phyloP scores from a whole-genome alignment of 805 yeast species.

The Schizosaccharomyces lindneri region DNA sequence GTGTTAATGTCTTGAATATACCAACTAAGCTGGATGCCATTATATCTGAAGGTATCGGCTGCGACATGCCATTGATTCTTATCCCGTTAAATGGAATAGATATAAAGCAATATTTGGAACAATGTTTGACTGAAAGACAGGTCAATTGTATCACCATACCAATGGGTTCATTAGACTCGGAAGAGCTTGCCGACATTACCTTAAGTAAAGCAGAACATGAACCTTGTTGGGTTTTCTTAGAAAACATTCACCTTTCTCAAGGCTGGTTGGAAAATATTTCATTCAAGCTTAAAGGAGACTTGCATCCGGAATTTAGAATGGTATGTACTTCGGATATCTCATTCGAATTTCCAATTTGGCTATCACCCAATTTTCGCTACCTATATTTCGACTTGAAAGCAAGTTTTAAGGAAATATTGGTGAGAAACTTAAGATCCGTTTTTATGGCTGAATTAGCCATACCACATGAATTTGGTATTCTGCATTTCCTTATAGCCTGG shows the following conservation, averaged over 20 bases:
- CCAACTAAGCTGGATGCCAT: too few species aligned
- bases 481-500: constrained; percentile 42
- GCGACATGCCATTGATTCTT: too few species aligned
- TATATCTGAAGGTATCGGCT: too few species aligned
- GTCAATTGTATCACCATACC: background rate
- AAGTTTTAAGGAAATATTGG: background rate
- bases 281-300: background rate
- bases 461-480: constrained; percentile 4
- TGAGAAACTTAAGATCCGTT: background rate
- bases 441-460: too few species aligned
- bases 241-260: background rate
- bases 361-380: background rate
- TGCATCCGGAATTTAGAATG: background rate
- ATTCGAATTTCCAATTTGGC: background rate
- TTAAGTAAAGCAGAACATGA: background rate
- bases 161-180: background rate
- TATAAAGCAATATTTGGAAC: too few species aligned
- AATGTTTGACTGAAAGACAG: too few species aligned
- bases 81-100: too few species aligned
- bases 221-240: background rate
- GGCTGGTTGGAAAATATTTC: background rate
- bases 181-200: background rate
- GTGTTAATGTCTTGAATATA: too few species aligned
- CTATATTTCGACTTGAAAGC: background rate
- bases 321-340: background rate